Conservation (phyloP, 164 flowering plant species). For the Sedum album region DNA sequence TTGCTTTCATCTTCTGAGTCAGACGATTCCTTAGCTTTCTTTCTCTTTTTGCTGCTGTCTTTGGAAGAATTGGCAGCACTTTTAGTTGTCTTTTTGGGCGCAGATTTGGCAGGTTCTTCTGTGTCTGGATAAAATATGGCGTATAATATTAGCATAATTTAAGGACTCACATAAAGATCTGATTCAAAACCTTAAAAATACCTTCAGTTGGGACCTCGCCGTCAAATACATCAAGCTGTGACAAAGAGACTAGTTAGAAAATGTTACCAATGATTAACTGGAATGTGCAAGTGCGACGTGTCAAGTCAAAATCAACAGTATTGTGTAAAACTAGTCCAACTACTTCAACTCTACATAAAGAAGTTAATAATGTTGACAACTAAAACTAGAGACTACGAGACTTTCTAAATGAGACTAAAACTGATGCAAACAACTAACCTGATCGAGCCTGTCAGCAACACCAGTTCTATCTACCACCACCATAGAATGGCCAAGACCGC, state of each 20-base stretch:
- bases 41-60: constrained; percentile 56
- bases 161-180: not conserved
- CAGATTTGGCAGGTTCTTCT: constrained; percentile 19
- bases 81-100: constrained; percentile 32
- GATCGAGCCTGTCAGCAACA: constrained; percentile 64
- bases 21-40: constrained; percentile 42
- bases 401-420: not conserved
- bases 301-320: not conserved
- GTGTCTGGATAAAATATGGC: not conserved
- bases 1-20: constrained; percentile 54
- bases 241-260: not conserved
- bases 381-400: not conserved
- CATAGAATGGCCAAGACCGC: constrained; percentile 85
- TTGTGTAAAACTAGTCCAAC: not conserved
- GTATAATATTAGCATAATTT: not conserved
- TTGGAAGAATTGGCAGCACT: constrained; percentile 31
- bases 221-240: constrained; percentile 80
- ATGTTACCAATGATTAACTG: not conserved
- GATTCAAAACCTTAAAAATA: constrained; percentile 14
- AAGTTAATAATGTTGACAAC: not conserved
- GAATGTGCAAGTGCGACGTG: not conserved
- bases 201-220: constrained; percentile 76
- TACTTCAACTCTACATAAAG: no score
- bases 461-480: constrained; percentile 75
- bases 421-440: constrained; percentile 38